Base-by-base conservation (phyloP, 768 basidiomycete genomes). In the Termitomyces sp. region DNA sequence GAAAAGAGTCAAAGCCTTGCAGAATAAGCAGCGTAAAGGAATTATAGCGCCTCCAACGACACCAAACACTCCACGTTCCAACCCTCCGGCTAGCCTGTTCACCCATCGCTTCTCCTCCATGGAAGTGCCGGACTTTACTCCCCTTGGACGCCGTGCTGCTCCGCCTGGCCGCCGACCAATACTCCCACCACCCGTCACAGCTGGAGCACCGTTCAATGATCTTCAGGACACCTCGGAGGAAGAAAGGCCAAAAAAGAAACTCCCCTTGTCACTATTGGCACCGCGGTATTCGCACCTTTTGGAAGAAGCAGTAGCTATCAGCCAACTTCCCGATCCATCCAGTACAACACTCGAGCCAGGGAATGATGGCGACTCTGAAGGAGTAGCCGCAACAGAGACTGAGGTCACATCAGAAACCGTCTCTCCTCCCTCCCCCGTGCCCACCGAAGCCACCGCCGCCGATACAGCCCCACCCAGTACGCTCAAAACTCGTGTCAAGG, bases 281-380 rank as follows among this genome's bases (percentile, higher is more conserved):
- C 84, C 83, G 7, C 67, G 81, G 22, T 86, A 86, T 64, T 79
- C 79, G 5, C 82, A 84, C 68, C 69, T 86, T 1, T 65, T 84
- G 60, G 80, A 84, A 24, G 83, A 84, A 63, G 82, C 82, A 5
- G 67, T 73, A n/a, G 67, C 72, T 0, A 65, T 84, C 55, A 71
- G 71, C 37, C 62, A 67, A 22, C 61, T 67, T 46, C 53, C 52
- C 5, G 56, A 55, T 36, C 46, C 59, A 14, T 16, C 43, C 5
- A 44, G 13, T 14, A 7, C 14, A 2, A 36, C 27, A 51, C 5
- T 16, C 8, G 37, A 41, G 5, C 57, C 50, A 8, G n/a, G 46
- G 24, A 58, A 58, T 9, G 46, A 32, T 3, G 46, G 48, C 32
- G 34, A 55, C 44, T 43, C 27, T 20, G 53, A 34, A 29, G 51